Evolutionary conservation across 1,284 basidiomycete species (phyloP).

Genomic region (Apiotrichum sp.): DNA sequence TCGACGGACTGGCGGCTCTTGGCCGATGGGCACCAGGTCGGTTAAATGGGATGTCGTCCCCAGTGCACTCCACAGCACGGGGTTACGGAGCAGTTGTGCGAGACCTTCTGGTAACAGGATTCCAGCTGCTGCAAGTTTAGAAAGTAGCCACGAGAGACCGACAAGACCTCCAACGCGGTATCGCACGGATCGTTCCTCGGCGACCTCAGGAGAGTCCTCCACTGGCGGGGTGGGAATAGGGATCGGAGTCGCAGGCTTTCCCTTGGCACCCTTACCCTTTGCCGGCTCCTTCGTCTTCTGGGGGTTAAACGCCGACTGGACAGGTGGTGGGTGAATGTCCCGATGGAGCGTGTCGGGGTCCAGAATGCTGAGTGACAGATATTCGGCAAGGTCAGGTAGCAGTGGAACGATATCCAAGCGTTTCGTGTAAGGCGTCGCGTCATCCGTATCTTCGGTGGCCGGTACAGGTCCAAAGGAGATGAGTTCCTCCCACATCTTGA

Average conservation of each 20-base stretch:
- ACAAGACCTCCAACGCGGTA: conserved; percentile 67
- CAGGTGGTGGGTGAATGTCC: conserved; percentile 60
- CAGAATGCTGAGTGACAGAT: conserved; percentile 53
- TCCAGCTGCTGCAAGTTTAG: conserved; percentile 21
- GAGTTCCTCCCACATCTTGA: conserved; percentile 33
- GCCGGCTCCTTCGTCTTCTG: conserved; percentile 17
- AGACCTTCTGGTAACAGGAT: conserved; percentile 23
- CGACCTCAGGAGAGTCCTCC: conserved; percentile 38
- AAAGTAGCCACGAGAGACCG: conserved; percentile 55
- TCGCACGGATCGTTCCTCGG: conserved; percentile 62
- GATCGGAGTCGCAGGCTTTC: conserved; percentile 11
- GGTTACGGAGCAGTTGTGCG: conserved; percentile 25
- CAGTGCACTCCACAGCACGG: conserved; percentile 37
- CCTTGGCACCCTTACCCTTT: conserved; percentile 14
- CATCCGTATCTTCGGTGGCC: not conserved
- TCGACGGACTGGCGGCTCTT: conserved; percentile 38
- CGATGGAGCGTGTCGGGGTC: conserved; percentile 62
- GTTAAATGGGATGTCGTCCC: conserved; percentile 6
- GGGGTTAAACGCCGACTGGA: conserved; percentile 19
- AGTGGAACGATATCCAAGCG: conserved; percentile 46
- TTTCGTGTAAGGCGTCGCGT: not conserved
- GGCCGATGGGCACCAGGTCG: conserved; percentile 14
- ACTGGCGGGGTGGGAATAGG: conserved; percentile 13
- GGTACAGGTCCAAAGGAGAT: conserved; percentile 17
- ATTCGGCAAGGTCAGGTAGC: conserved; percentile 41